Conservation (phyloP, 257 asterid genomes). For the Euphrasia confusa region DNA sequence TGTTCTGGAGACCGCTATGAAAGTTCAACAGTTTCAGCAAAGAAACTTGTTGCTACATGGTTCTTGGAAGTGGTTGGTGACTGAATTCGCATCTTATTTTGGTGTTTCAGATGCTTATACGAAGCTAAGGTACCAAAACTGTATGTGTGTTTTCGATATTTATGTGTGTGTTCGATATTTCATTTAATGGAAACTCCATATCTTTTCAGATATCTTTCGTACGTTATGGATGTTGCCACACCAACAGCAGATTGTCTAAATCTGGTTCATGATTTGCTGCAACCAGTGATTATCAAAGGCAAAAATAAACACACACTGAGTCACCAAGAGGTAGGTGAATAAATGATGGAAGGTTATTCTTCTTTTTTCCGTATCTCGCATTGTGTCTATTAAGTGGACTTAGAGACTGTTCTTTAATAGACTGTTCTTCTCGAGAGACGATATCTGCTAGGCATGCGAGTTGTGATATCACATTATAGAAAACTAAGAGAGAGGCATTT, state of each 20-base stretch:
- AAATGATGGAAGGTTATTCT: constrained; percentile 10
- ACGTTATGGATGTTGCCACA: constrained; percentile 94
- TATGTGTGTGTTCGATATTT: background rate
- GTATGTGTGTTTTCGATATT: too few relatives aligned
- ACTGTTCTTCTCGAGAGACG: too few relatives aligned
- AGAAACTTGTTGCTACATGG: constrained; percentile 73
- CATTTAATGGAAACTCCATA: constrained; percentile 2
- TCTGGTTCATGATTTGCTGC: constrained; percentile 68
- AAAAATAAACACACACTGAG: constrained; percentile 59
- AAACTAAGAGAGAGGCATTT: too few relatives aligned
- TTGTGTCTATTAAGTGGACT: background rate
- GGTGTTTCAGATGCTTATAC: constrained; percentile 95
- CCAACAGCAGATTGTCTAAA: constrained; percentile 94
- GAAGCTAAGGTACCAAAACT: constrained; percentile 55
- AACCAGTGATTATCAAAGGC: constrained; percentile 71
- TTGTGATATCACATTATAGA: too few relatives aligned
- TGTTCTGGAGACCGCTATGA: constrained; percentile 93
- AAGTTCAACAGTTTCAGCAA: constrained; percentile 75
- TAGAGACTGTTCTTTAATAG: too few relatives aligned
- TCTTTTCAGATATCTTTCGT: constrained; percentile 71
- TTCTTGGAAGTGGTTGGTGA: constrained; percentile 84
- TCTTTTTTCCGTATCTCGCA: background rate
- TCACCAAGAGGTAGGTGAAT: constrained; percentile 82
- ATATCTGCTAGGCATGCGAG: background rate
- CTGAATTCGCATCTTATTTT: constrained; percentile 83